Conservation (phyloP, 208 protist species). For the Crithidia fasciculata region DNA sequence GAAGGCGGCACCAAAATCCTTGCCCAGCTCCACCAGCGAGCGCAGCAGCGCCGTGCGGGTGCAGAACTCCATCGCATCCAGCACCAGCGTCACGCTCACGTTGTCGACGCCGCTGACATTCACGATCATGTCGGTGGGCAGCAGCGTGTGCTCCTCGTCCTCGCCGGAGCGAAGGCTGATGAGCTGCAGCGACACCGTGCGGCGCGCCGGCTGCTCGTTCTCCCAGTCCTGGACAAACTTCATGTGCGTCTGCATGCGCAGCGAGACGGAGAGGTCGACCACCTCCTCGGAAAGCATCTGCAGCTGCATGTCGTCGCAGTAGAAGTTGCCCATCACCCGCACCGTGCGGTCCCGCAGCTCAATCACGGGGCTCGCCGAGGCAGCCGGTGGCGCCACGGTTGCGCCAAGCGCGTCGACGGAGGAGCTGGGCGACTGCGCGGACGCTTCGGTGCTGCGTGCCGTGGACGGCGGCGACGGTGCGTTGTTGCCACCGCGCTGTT, state of each 20-base stretch:
- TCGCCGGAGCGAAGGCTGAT: slow-evolving; percentile 61
- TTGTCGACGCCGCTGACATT: slow-evolving; percentile 68
- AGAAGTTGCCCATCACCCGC: slow-evolving; percentile 44
- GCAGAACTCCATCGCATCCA: slow-evolving; percentile 70
- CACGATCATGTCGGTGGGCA: slow-evolving; percentile 63
- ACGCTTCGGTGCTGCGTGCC: slow-evolving; percentile 1
- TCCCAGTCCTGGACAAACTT: slow-evolving; percentile 56
- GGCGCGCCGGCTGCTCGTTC: slow-evolving; percentile 42
- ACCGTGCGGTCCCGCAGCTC: slow-evolving; percentile 33
- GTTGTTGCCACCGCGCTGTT: neutral
- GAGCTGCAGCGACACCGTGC: slow-evolving; percentile 50
- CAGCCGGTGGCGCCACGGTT: slow-evolving; percentile 2
- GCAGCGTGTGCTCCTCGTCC: slow-evolving; percentile 62
- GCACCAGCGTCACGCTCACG: slow-evolving; percentile 50
- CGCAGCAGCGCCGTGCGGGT: slow-evolving; percentile 65
- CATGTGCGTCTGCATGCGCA: slow-evolving; percentile 48
- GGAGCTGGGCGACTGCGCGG: slow-evolving; percentile 5
- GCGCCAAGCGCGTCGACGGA: slow-evolving; percentile 3
- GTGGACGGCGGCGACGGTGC: slow-evolving; percentile 18
- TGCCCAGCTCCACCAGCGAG: slow-evolving; percentile 68
- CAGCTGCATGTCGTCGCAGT: slow-evolving; percentile 46
- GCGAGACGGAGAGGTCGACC: slow-evolving; percentile 55
- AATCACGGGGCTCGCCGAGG: slow-evolving; percentile 8
- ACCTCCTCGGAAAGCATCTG: slow-evolving; percentile 76
- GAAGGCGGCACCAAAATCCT: slow-evolving; percentile 72